A percentile compares a stretch with the other conserved stretches of the same genome.
Conservation (phyloP, 164 flowering plant species). For the Stephania japonica region DNA sequence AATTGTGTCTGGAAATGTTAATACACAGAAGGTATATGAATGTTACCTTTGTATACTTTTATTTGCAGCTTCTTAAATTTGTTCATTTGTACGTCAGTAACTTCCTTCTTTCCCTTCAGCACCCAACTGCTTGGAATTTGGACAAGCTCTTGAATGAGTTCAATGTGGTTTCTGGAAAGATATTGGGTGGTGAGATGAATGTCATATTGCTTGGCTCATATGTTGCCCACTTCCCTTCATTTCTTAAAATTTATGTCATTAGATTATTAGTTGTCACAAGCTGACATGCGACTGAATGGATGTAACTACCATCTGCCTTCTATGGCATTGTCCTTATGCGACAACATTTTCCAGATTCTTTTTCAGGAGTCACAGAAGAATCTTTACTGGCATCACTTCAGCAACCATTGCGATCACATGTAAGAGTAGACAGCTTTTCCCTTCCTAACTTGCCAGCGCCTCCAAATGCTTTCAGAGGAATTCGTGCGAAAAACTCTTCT, state of each 20-base stretch:
- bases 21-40: conserved; percentile 59
- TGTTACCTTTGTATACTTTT: conserved; percentile 1
- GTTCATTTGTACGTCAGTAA: conserved; percentile 6
- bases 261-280: too few relatives aligned
- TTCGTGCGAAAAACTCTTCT: conserved; percentile 56
- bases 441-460: conserved; percentile 65
- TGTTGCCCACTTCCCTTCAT: background rate
- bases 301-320: too few relatives aligned
- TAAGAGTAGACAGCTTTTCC: conserved; percentile 39
- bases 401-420: conserved; percentile 27
- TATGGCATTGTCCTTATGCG: conserved; percentile 10
- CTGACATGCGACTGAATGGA: too few relatives aligned
- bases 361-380: conserved; percentile 56
- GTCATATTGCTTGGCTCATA: background rate
- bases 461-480: conserved; percentile 84
- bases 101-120: conserved; percentile 31
- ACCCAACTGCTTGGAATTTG: conserved; percentile 73
- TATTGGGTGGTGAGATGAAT: conserved; percentile 47
- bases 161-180: conserved; percentile 39
- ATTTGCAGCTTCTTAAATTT: background rate
- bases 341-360: conserved; percentile 42
- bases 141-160: conserved; percentile 66
- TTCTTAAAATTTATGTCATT: background rate
- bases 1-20: conserved; percentile 52
- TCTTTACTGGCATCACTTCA: conserved; percentile 44